Percentiles rank a stretch among this genome's conserved stretches.
phyloP scores from a whole-genome alignment of 441 rosid genomes.

The Melianthus villosus region DNA sequence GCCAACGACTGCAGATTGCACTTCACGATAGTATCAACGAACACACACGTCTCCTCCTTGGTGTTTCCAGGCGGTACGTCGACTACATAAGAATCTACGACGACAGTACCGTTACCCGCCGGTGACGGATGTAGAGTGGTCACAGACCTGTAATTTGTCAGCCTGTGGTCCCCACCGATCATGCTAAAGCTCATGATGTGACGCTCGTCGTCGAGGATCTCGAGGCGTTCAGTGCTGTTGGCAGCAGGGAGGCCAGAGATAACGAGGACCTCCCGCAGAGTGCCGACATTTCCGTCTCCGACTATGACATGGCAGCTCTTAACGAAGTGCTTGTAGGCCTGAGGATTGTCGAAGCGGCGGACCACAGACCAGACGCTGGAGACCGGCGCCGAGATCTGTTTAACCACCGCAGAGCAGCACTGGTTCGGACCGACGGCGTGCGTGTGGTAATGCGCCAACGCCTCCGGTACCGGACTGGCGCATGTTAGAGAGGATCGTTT shows the following conservation, averaged over 20 bases:
- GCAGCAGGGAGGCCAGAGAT: slow-evolving; percentile 78
- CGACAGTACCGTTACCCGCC: slow-evolving; percentile 6
- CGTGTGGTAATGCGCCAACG: no score
- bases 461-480: no score
- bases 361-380: slow-evolving; percentile 49
- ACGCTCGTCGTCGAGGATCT: slow-evolving; percentile 49
- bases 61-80: slow-evolving; percentile 15
- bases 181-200: slow-evolving; percentile 58
- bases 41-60: slow-evolving; percentile 12
- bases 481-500: no score
- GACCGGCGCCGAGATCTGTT: no score
- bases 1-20: slow-evolving; percentile 16
- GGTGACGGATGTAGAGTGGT: slow-evolving; percentile 17
- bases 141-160: slow-evolving; percentile 51
- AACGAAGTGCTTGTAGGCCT: slow-evolving; percentile 73
- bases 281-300: slow-evolving; percentile 39
- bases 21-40: slow-evolving; percentile 12
- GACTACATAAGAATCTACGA: slow-evolving; percentile 16
- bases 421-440: no score
- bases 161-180: slow-evolving; percentile 73
- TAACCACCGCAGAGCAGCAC: no score
- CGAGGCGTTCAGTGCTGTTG: slow-evolving; percentile 70
- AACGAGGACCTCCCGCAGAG: slow-evolving; percentile 55
- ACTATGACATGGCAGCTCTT: slow-evolving; percentile 44
- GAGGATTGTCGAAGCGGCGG: slow-evolving; percentile 55